phyloP scores from a whole-genome alignment of 1,139 yeast species.

The Candida sp. region DNA sequence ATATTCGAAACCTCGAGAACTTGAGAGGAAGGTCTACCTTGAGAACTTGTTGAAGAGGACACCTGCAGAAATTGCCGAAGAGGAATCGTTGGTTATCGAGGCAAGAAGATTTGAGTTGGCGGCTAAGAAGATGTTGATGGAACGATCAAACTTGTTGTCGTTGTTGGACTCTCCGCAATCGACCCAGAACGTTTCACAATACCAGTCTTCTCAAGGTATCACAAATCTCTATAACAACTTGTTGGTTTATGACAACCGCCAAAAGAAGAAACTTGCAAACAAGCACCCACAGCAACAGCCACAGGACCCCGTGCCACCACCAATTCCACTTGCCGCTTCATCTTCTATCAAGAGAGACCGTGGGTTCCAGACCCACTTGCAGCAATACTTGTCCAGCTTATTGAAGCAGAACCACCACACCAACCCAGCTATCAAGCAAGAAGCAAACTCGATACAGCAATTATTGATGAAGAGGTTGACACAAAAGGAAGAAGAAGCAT shows the following conservation, averaged over 20 bases:
- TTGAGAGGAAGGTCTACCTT: conserved; percentile 80
- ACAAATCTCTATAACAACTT: conserved; percentile 84
- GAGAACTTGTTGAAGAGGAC: conserved; percentile 79
- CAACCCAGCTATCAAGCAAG: conserved; percentile 31
- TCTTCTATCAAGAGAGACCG: conserved; percentile 55
- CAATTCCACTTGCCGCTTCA: conserved; percentile 60
- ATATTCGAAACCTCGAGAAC: conserved; percentile 70
- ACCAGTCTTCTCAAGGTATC: conserved; percentile 86
- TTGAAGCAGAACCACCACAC: conserved; percentile 39
- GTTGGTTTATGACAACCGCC: conserved; percentile 75
- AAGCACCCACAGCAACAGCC: conserved; percentile 30
- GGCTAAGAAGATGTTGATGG: conserved; percentile 86
- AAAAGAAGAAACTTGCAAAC: conserved; percentile 35
- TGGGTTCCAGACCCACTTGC: conserved; percentile 55
- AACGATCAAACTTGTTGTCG: conserved; percentile 79
- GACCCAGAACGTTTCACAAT: conserved; percentile 76
- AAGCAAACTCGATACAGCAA: conserved; percentile 44
- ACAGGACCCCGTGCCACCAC: conserved; percentile 62
- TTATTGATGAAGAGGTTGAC: conserved; percentile 61
- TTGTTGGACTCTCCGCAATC: conserved; percentile 90
- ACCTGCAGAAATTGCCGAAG: conserved; percentile 98
- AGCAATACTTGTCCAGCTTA: conserved; percentile 43
- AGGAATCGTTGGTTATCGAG: conserved; percentile 91
- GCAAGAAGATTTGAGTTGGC: conserved; percentile 93
- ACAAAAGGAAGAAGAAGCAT: conserved; percentile 81